Base-by-base conservation (phyloP, 768 basidiomycete species). In the Lentinula sp. region DNA sequence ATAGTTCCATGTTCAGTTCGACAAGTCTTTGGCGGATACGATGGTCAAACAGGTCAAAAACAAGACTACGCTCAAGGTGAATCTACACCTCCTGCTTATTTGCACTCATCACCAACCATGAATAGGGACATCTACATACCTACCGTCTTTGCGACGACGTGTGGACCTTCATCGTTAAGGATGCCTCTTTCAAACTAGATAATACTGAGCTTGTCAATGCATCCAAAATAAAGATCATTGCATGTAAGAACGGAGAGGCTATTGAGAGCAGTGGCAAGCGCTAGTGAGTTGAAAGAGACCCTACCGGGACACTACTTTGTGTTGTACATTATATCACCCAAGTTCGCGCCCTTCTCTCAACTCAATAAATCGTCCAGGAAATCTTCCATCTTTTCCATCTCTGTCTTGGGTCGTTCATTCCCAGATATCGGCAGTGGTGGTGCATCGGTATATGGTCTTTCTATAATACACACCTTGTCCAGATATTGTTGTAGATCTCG, bases 81-180 rank as follows among this genome's bases (percentile, higher is more conserved):
- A 77, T 28, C 67, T 6, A 9, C 32, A n/a, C 15, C 45, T 13
- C 15, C 35, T 36, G 7, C 2, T 35, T 12, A 7, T 37, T 42
- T n/a, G 39, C 16, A 28, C n/a, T 41, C 43, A 65, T 71, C 32
- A 67, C 28, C 33, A 43, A 39, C 32, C 16, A 1, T 62, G 59
- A 56, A 13, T 64, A 92, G 93, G 96, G 94, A 16, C 91, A 95
- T 70, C 75, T 98, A 57, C 85, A 90, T 66, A 98, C 94, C 2
- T 99, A 97, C 73, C 86, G 93, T 7, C 81, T 93, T 3, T 93
- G 92, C 72, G 94, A 96, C 76, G 95, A 95, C 70, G 96, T 98
- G 52, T 98, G 97, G 97, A 98, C 96, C 55, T 99, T 98, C 74
- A 91, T 96, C 63, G 90, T 98, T 55, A 92, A 94, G 73, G 87